Base-by-base conservation (phyloP, 1,139 yeast genomes). In the Hyphopichia wangnamkhiaoensis region DNA sequence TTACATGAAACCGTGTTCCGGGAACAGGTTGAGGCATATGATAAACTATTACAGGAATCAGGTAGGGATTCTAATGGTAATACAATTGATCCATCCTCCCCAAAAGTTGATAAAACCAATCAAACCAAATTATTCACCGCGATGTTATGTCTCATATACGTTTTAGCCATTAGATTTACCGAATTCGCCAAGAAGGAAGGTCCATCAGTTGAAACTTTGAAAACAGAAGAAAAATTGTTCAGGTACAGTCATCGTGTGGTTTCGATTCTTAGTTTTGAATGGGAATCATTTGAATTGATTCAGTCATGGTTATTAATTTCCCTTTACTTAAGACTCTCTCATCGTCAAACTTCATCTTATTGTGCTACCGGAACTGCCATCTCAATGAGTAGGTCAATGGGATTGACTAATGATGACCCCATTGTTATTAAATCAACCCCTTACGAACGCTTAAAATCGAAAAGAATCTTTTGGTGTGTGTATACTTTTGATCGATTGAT, bases 231-330 rank as follows among this genome's bases (percentile, higher is more conserved):
- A 44, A 43, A 50, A 26, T 57, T 80, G 33, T 82, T 82, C 58
- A 74, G 72, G 44, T 75, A 74, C 43, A 71, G 78, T 4, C 63
- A 76, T 53, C 56, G 62, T 18, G 71, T 80, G 10, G 61, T 80
- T 5, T 62, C 68, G 16, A 68, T 71, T 14, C 60, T 82, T 34
- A 67, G 80, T 33, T 80, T 81, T 54, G 85, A 82, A 54, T 82
- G 87, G 86, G 85, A 81, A 52, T 73, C 82, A 16, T 72, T 78
- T 43, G 89, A 82, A 53, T 65, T 82, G 46, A 72, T 81, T 28
- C 89, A 82, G 53, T 71, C 80, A 30, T 80, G 87, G 84, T 56
- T 80, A 12, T 57, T 82, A 21, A 68, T 79, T 23, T 58, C 81
- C 0, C 50, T 80, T 16, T 82, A 81, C 49, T 58, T 82, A 30